These are phyloP conservation scores for Cladosporium oxysporum DNA, from an alignment of 2,329 filamentous ascomycete genomes.

Conservation along the genomic window DNA sequence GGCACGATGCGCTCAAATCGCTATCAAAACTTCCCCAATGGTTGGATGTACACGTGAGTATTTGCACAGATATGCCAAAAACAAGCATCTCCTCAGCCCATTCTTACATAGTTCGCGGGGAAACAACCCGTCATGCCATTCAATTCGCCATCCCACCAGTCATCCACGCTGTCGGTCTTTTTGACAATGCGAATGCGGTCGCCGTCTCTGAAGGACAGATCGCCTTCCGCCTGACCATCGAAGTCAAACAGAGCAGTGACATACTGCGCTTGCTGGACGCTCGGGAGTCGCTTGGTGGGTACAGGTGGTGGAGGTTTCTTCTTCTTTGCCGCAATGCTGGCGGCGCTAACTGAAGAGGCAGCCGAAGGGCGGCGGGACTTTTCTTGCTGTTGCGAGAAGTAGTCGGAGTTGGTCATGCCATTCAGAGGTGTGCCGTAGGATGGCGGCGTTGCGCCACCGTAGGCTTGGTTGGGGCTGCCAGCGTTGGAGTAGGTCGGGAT, in stretches of 20 bases:
- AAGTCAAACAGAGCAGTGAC: constrained; percentile 73
- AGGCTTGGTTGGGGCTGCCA: constrained; percentile 21
- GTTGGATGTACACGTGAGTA: background rate
- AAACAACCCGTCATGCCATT: constrained; percentile 69
- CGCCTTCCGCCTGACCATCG: constrained; percentile 66
- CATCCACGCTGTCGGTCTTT: constrained; percentile 76
- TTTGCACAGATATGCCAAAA: background rate
- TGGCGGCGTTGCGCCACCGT: constrained; percentile 36
- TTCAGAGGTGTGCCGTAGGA: constrained; percentile 33
- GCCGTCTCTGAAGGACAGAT: constrained; percentile 74
- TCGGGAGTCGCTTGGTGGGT: constrained; percentile 59
- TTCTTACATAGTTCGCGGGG: constrained; percentile 71
- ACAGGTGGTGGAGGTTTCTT: constrained; percentile 79
- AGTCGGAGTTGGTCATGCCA: constrained; percentile 35
- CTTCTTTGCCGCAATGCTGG: constrained; percentile 57
- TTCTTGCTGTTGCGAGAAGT: constrained; percentile 30
- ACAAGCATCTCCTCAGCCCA: background rate
- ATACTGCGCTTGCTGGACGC: constrained; percentile 44
- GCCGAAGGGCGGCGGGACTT: constrained; percentile 34
- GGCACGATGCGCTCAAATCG: background rate
- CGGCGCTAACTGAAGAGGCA: constrained; percentile 32
- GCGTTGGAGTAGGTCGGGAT: constrained; percentile 25
- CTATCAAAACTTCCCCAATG: background rate
- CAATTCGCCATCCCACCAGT: constrained; percentile 86
- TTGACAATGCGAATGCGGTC: constrained; percentile 76